These are phyloP conservation scores for Cyclaneusma minus DNA, from an alignment of 2,329 filamentous ascomycete species.

Conservation along the genomic window DNA sequence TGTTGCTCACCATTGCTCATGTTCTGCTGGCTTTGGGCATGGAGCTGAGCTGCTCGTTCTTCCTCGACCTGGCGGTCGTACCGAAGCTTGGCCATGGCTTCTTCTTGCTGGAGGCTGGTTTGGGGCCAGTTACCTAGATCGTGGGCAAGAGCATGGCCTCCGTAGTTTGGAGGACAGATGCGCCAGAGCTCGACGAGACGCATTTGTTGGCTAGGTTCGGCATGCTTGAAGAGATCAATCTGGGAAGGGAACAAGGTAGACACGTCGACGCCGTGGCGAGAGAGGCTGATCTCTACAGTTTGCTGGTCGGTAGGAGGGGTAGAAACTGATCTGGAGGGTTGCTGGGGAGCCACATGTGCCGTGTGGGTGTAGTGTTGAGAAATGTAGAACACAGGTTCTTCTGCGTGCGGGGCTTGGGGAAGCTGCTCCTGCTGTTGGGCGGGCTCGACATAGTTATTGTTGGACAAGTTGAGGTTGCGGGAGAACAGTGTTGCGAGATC, in stretches of 20 bases:
- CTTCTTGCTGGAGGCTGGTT: slow-evolving; percentile 37
- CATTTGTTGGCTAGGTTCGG: slow-evolving; percentile 54
- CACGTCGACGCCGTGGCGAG: slow-evolving; percentile 55
- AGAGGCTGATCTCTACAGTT: slow-evolving; percentile 41
- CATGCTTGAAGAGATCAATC: slow-evolving; percentile 62
- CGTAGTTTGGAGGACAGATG: slow-evolving; percentile 55
- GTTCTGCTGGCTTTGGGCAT: slow-evolving; percentile 16
- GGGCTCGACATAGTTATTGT: slow-evolving; percentile 15
- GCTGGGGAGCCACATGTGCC: slow-evolving; percentile 40
- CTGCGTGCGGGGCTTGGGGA: slow-evolving; percentile 12
- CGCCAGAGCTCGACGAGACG: slow-evolving; percentile 75
- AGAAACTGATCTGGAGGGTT: slow-evolving; percentile 30
- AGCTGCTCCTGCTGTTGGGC: slow-evolving; percentile 21
- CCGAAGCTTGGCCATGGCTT: slow-evolving; percentile 37
- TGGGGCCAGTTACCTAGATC: slow-evolving; percentile 41
- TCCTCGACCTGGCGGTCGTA: slow-evolving; percentile 36
- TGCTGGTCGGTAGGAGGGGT: slow-evolving; percentile 33
- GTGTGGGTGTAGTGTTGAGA: slow-evolving; percentile 79
- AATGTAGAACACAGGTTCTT: slow-evolving; percentile 49
- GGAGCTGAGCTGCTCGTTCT: slow-evolving; percentile 17
- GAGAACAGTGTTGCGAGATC: slow-evolving; percentile 72
- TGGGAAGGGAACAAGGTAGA: slow-evolving; percentile 56
- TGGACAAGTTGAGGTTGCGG: slow-evolving; percentile 51
- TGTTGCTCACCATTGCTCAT: slow-evolving; percentile 19
- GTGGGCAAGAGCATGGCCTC: slow-evolving; percentile 37